Percentiles rank a stretch among this genome's conserved stretches.
These are phyloP conservation scores for Aspergillus transmontanensis DNA, from an alignment of 2,329 filamentous ascomycete species.

Conservation along the genomic window DNA sequence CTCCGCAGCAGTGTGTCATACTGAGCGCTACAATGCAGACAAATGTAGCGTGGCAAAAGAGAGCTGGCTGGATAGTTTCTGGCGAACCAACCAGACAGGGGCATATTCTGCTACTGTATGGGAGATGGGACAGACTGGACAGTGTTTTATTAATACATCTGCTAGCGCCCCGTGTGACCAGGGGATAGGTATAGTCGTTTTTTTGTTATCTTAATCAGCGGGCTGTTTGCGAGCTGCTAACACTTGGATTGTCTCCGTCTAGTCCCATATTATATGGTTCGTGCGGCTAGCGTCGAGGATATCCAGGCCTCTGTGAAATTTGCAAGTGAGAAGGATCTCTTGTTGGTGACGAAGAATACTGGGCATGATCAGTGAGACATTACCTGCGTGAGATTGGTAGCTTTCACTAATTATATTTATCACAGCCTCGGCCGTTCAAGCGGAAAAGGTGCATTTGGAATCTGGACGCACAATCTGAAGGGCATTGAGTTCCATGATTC, in stretches of 20 bases:
- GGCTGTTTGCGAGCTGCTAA: not conserved
- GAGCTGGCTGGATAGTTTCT: constrained; percentile 5
- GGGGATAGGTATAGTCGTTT: not conserved
- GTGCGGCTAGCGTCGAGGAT: not conserved
- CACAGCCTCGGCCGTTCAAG: constrained; percentile 3
- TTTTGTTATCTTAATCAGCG: too few relatives aligned
- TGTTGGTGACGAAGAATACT: constrained; percentile 5
- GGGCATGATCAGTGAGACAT: constrained; percentile 3
- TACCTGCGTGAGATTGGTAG: not conserved
- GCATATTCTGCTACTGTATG: constrained; percentile 2
- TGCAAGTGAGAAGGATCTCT: not conserved
- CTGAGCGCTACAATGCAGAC: not conserved
- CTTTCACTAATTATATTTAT: not conserved
- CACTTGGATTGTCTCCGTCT: not conserved
- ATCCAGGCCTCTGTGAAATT: constrained; percentile 6
- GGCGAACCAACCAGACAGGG: constrained; percentile 5
- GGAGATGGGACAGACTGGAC: constrained; percentile 4
- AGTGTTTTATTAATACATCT: constrained; percentile 3
- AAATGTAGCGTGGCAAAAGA: not conserved
- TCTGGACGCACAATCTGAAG: constrained; percentile 3
- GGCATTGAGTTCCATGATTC: constrained; percentile 1
- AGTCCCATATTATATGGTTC: constrained; percentile 3
- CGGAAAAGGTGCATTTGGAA: not conserved
- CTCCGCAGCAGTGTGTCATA: constrained; percentile 6
- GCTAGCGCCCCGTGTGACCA: constrained; percentile 1